Evolutionary conservation across 2,329 filamentous ascomycete genomes (phyloP).

Genomic region (Madurella mycetomatis): DNA sequence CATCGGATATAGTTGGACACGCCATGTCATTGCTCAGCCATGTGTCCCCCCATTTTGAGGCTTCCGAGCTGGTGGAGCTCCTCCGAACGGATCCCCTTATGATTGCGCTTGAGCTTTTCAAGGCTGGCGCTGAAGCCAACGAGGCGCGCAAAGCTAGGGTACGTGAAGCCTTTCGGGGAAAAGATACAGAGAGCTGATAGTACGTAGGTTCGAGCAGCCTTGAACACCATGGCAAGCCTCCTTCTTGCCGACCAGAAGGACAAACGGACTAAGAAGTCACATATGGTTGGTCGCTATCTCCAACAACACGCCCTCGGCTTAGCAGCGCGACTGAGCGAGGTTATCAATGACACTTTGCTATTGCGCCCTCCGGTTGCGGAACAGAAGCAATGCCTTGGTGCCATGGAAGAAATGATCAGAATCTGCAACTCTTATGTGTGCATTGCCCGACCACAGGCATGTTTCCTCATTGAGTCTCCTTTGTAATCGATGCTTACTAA

Average conservation of each 20-base stretch:
- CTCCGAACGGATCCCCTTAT: conserved; percentile 70
- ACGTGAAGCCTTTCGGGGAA: conserved; percentile 28
- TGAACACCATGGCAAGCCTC: conserved; percentile 42
- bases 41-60: conserved; percentile 66
- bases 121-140: conserved; percentile 66
- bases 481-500: conserved; percentile 24
- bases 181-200: conserved; percentile 25
- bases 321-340: conserved; percentile 74
- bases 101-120: conserved; percentile 77
- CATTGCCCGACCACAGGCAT: conserved; percentile 78
- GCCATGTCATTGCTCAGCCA: conserved; percentile 65
- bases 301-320: conserved; percentile 81
- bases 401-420: conserved; percentile 82
- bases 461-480: conserved; percentile 22
- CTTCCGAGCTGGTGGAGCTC: conserved; percentile 61
- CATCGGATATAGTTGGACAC: conserved; percentile 55
- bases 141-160: conserved; percentile 55
- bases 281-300: conserved; percentile 68
- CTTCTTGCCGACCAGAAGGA: conserved; percentile 17
- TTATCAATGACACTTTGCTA: conserved; percentile 63
- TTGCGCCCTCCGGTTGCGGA: conserved; percentile 57
- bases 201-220: conserved; percentile 42
- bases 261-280: conserved; percentile 44
- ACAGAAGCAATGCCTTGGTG: conserved; percentile 71
- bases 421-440: conserved; percentile 69